Conservation (phyloP, 345 rosid genomes). For the Boechera divaricarpa region DNA sequence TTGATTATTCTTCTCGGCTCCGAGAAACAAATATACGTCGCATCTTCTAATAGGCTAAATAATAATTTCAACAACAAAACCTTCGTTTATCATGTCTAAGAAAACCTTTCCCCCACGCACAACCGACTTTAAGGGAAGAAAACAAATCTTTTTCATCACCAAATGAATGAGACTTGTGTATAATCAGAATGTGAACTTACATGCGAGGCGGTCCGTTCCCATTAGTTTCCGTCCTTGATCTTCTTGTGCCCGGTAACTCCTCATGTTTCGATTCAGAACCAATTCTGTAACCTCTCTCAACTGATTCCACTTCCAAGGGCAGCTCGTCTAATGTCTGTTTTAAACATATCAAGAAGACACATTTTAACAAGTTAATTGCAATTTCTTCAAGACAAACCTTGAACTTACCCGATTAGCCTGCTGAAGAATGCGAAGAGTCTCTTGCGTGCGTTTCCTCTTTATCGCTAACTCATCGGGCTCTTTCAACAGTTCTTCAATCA, state of each 20-base stretch:
- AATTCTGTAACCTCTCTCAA: conserved; percentile 77
- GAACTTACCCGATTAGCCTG: conserved; percentile 78
- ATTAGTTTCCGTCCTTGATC: conserved; percentile 24
- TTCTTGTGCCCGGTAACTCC: conserved; percentile 15
- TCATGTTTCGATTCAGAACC: conserved; percentile 51
- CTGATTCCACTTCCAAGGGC: conserved; percentile 87
- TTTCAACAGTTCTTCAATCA: conserved; percentile 94
- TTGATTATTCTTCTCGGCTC: not conserved
- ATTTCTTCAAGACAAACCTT: not conserved
- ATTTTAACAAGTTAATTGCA: not conserved
- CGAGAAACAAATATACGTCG: conserved; percentile 4
- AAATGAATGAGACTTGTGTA: conserved; percentile 14
- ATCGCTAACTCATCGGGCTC: conserved; percentile 85
- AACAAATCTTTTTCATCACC: not conserved
- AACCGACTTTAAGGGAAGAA: not conserved
- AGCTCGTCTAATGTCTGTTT: conserved; percentile 84
- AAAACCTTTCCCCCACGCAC: conserved; percentile 7
- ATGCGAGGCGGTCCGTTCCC: conserved; percentile 19
- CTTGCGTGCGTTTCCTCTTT: conserved; percentile 83
- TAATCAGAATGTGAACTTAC: conserved; percentile 10
- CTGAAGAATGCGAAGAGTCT: conserved; percentile 75
- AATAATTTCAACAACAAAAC: conserved; percentile 12
- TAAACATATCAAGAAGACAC: conserved; percentile 6
- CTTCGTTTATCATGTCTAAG: not conserved
- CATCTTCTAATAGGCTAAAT: not conserved